Conservation (phyloP, 78 protist genomes). For the Dictyostelium brefeldianum region DNA sequence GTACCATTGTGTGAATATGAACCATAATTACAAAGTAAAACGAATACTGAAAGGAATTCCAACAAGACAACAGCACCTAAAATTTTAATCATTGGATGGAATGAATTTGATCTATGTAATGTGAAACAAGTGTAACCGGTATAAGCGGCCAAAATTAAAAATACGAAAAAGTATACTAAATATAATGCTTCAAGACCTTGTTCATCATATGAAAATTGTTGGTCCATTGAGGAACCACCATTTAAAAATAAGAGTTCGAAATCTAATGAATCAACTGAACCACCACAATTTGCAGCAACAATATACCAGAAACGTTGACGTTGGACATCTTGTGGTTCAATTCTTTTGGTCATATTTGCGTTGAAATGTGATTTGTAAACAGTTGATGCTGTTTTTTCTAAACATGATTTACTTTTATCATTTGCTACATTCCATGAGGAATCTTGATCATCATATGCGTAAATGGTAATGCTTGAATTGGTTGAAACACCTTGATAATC, state of each 20-base stretch:
- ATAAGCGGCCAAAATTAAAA: slow-evolving; percentile 28
- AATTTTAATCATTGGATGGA: slow-evolving; percentile 74
- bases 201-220: slow-evolving; percentile 72
- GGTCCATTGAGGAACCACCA: slow-evolving; percentile 23
- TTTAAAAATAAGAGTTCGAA: slow-evolving; percentile 31
- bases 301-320: slow-evolving; percentile 78
- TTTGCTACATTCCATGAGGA: not conserved
- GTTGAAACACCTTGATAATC: not conserved
- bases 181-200: slow-evolving; percentile 81
- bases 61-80: not conserved
- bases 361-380: not conserved
- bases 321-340: not conserved
- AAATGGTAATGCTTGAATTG: not conserved
- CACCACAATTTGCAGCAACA: slow-evolving; percentile 67
- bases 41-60: slow-evolving; percentile 74
- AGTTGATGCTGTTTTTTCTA: not conserved
- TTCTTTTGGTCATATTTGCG: not conserved
- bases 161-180: slow-evolving; percentile 67
- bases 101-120: slow-evolving; percentile 6
- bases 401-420: not conserved
- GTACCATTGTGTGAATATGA: slow-evolving; percentile 75
- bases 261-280: not conserved
- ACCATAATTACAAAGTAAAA: slow-evolving; percentile 65
- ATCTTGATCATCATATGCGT: not conserved
- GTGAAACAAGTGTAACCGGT: slow-evolving; percentile 9